Percentiles rank a stretch among this genome's conserved stretches.
Conservation (phyloP, 2,329 filamentous ascomycete genomes). For the Microascus cirrosus region DNA sequence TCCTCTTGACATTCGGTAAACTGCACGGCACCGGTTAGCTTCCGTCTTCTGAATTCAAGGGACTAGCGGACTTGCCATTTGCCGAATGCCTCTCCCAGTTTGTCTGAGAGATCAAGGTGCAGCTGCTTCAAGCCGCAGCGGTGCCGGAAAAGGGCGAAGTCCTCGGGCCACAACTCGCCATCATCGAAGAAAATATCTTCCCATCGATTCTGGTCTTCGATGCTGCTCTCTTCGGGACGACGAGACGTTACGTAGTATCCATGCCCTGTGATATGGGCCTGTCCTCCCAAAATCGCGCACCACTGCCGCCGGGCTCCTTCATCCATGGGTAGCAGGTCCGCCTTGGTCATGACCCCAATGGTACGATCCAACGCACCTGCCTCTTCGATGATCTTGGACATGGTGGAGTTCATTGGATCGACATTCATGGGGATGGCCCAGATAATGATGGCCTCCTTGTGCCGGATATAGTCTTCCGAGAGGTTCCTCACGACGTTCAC, state of each 20-base stretch:
- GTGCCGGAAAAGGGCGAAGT: slow-evolving; percentile 33
- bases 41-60: neutral
- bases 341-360: slow-evolving; percentile 74
- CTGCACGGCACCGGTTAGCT: slow-evolving; percentile 18
- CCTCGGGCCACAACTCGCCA: slow-evolving; percentile 31
- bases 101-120: slow-evolving; percentile 38
- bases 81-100: slow-evolving; percentile 41
- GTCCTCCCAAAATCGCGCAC: slow-evolving; percentile 49
- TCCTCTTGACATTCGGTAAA: slow-evolving; percentile 41
- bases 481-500: slow-evolving; percentile 63
- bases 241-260: slow-evolving; percentile 72
- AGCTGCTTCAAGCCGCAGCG: slow-evolving; percentile 43
- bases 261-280: slow-evolving; percentile 53
- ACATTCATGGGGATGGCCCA: slow-evolving; percentile 68
- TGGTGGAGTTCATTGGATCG: slow-evolving; percentile 66
- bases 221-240: slow-evolving; percentile 37
- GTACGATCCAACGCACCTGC: slow-evolving; percentile 47
- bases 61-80: slow-evolving; percentile 25
- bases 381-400: slow-evolving; percentile 51
- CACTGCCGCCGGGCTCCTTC: slow-evolving; percentile 43
- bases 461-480: slow-evolving; percentile 56
- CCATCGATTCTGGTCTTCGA: slow-evolving; percentile 39
- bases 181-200: slow-evolving; percentile 39
- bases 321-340: slow-evolving; percentile 53
- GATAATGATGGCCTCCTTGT: slow-evolving; percentile 62